These are phyloP conservation scores for Azolla pinnata DNA, from an alignment of 75 land plant genomes.

Conservation along the genomic window DNA sequence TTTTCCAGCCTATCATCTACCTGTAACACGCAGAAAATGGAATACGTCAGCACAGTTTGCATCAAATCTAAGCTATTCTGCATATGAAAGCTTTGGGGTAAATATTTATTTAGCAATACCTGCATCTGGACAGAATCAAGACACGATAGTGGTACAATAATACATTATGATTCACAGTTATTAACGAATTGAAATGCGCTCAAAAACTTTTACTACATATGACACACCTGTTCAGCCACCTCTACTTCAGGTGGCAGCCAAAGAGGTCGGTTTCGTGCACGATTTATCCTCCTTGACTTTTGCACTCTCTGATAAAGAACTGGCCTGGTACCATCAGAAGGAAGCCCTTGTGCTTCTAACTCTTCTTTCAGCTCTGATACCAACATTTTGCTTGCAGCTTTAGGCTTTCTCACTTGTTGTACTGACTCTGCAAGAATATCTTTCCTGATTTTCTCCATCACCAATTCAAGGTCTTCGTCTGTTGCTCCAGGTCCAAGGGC, in stretches of 20 bases:
- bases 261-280: slow-evolving; percentile 84
- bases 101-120: too few species aligned
- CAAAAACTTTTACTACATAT: neutral
- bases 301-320: slow-evolving; percentile 95
- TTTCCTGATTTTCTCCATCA: slow-evolving; percentile 51
- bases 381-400: slow-evolving; percentile 96
- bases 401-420: slow-evolving; percentile 59
- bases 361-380: slow-evolving; percentile 89
- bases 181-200: too few species aligned
- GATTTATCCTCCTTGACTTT: slow-evolving; percentile 84
- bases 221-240: slow-evolving; percentile 59
- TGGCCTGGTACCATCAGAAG: slow-evolving; percentile 83
- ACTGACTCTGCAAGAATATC: slow-evolving; percentile 47
- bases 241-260: slow-evolving; percentile 88
- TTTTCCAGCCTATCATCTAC: slow-evolving; percentile 70
- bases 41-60: too few species aligned
- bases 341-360: slow-evolving; percentile 86
- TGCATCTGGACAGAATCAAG: too few species aligned
- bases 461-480: slow-evolving; percentile 47
- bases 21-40: too few species aligned
- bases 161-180: too few species aligned
- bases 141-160: too few species aligned
- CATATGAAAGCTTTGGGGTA: too few species aligned
- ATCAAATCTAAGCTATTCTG: too few species aligned
- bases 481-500: slow-evolving; percentile 58